Conservation (phyloP, 75 land plant species). For the Picea sitchensis region DNA sequence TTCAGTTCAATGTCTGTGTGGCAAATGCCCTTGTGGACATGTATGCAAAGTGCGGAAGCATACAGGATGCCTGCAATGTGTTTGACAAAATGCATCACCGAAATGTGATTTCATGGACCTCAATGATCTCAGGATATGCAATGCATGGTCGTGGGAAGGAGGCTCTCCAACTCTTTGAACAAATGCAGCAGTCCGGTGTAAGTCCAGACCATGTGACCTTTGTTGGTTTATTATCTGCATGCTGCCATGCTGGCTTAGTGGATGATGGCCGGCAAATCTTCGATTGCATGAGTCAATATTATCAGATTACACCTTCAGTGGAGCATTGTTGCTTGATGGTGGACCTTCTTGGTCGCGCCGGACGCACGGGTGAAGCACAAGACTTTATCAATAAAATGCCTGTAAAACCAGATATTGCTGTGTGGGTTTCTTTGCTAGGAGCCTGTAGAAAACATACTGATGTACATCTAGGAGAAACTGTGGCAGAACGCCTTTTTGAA, state of each 20-base stretch:
- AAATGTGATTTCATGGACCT: no score
- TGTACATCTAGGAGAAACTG: not conserved
- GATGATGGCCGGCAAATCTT: conserved; percentile 28
- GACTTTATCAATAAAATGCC: conserved; percentile 7
- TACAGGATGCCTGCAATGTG: no score
- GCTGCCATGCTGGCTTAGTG: not conserved
- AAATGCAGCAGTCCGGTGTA: no score
- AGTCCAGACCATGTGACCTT: no score
- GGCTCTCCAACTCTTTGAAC: no score
- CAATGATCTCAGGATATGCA: no score
- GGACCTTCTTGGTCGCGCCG: conserved; percentile 10
- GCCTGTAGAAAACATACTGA: conserved; percentile 9
- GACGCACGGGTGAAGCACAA: not conserved
- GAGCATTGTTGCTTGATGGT: conserved; percentile 12
- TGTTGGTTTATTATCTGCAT: no score
- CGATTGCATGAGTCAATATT: conserved; percentile 4
- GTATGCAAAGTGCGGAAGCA: not conserved
- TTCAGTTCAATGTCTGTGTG: no score
- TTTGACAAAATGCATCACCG: no score
- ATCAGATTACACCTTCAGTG: conserved; percentile 4
- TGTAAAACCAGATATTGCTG: not conserved
- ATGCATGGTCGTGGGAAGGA: no score
- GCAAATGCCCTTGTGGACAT: not conserved
- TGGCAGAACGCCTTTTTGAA: conserved; percentile 7
- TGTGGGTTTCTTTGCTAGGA: conserved; percentile 9